A percentile compares a stretch with the other conserved stretches of the same genome.
These are phyloP conservation scores for Moesziomyces sp. DNA, from an alignment of 1,284 basidiomycete genomes.

Conservation along the genomic window DNA sequence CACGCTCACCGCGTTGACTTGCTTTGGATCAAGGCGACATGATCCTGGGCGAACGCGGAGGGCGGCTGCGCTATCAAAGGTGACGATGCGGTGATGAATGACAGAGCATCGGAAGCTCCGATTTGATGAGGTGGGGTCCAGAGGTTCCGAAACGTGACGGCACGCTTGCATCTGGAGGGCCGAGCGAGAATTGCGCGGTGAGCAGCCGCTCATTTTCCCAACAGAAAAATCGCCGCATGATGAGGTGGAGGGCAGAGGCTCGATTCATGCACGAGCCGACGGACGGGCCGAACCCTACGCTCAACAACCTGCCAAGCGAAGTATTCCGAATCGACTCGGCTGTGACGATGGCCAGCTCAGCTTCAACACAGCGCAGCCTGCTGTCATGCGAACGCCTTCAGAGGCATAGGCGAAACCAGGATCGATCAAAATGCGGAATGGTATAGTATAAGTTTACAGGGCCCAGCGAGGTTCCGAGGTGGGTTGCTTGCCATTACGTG, in stretches of 20 bases:
- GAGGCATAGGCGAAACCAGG: too few relatives aligned
- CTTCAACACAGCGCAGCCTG: neutral
- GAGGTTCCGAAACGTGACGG: too few relatives aligned
- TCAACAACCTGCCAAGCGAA: too few relatives aligned
- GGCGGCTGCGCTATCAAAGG: neutral
- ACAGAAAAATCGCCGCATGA: neutral
- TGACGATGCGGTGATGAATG: neutral
- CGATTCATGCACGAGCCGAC: neutral
- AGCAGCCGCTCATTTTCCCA: neutral
- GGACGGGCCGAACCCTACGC: too few relatives aligned
- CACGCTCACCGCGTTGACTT: neutral
- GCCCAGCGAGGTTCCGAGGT: too few relatives aligned
- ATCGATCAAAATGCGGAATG: too few relatives aligned
- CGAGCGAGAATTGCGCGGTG: neutral
- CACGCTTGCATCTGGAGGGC: too few relatives aligned
- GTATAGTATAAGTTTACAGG: too few relatives aligned
- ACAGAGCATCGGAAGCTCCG: neutral
- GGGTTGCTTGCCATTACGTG: neutral
- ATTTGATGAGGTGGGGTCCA: neutral
- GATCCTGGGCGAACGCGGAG: neutral
- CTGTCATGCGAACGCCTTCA: too few relatives aligned
- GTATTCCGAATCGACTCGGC: too few relatives aligned
- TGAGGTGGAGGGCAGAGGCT: constrained; percentile 1
- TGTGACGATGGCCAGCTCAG: too few relatives aligned
- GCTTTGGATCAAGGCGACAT: neutral